Evolutionary conservation across 2,329 filamentous ascomycete species (phyloP).

Genomic region (Monosporascus sp.): DNA sequence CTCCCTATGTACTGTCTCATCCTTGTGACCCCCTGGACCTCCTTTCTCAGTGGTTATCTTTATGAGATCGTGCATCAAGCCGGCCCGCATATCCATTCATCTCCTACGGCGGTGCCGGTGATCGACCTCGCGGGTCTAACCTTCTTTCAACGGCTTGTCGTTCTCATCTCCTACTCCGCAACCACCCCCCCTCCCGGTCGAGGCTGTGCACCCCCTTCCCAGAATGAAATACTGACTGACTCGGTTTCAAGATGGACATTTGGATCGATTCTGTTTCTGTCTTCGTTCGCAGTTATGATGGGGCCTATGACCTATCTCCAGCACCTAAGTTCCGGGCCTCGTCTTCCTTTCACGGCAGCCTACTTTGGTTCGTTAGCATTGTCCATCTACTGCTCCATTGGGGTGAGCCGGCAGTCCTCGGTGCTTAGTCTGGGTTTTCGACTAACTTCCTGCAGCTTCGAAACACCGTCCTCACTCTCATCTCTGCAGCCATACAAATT

Average conservation of each 20-base stretch:
- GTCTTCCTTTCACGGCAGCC: constrained; percentile 85
- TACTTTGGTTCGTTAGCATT: constrained; percentile 91
- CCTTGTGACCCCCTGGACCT: neutral
- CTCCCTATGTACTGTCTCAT: constrained; percentile 10
- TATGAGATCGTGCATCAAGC: constrained; percentile 22
- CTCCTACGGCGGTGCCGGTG: constrained; percentile 18
- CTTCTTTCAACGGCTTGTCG: constrained; percentile 11
- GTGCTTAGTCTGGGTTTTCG: neutral
- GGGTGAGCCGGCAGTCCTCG: constrained; percentile 56
- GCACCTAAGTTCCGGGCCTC: constrained; percentile 77
- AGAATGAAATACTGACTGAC: constrained; percentile 24
- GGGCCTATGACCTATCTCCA: constrained; percentile 76
- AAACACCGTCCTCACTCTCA: constrained; percentile 76
- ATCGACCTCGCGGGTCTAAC: constrained; percentile 17
- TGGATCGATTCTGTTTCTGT: constrained; percentile 82
- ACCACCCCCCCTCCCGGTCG: neutral
- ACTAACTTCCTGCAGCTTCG: constrained; percentile 56
- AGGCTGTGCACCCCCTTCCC: constrained; percentile 2
- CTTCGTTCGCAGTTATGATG: constrained; percentile 92
- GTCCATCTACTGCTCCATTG: constrained; percentile 87
- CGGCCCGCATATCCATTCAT: constrained; percentile 23
- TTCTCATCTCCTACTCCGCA: constrained; percentile 3
- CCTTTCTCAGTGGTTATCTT: constrained; percentile 7
- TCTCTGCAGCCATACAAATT: constrained; percentile 79
- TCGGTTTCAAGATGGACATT: constrained; percentile 73